Base-by-base conservation (phyloP, 2,329 filamentous ascomycete genomes). In the Pyricularia pennisetigena region DNA sequence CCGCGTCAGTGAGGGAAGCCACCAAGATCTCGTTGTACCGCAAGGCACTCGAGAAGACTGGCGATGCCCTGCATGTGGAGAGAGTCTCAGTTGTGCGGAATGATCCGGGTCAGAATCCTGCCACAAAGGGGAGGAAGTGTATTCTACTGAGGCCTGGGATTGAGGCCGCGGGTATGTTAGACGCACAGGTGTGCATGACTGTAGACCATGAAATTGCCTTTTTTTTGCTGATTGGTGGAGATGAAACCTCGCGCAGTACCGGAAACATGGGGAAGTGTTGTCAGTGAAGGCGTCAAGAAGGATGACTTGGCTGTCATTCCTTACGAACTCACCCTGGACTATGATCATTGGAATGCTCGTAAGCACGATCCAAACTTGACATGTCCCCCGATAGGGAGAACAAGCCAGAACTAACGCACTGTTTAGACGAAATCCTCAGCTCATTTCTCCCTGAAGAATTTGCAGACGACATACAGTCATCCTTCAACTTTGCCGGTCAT, bases 401-500 rank as follows among this genome's bases (percentile, higher is more conserved):
- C 9, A 49, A 23, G 4, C 9, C n/a, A 41, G 12, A 49, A 54
- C 64, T 66, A 16, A 66, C 24, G 2, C 68, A 24, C 16, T 16
- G 2, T 23, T 62, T 68, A 91, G 90, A 90, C 70, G 94, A 98
- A 73, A 90, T 99, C 57, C 91, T 97, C 75, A 83, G 83, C 65
- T 87, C 92, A 3, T 87, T 97, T 68, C 83, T 99, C 0, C 94
- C 94, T 0, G 88, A 93, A 71, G 89, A 92, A 65, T 83, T 91
- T 28, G 88, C 93, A 72, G 88, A 90, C 59, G 93, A 96, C 73
- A 88, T 95, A 35, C 94, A 94, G 2, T 86, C 88, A 35, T 93
- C 93, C 65, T 98, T 97, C 81, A 93, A 93, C 68, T 88, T 90
- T 49, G 93, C 94, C 49, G 94, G 95, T 24, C 94, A 98, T 74